Conservation (phyloP, 768 basidiomycete genomes). For the Polyporus arcularius region DNA sequence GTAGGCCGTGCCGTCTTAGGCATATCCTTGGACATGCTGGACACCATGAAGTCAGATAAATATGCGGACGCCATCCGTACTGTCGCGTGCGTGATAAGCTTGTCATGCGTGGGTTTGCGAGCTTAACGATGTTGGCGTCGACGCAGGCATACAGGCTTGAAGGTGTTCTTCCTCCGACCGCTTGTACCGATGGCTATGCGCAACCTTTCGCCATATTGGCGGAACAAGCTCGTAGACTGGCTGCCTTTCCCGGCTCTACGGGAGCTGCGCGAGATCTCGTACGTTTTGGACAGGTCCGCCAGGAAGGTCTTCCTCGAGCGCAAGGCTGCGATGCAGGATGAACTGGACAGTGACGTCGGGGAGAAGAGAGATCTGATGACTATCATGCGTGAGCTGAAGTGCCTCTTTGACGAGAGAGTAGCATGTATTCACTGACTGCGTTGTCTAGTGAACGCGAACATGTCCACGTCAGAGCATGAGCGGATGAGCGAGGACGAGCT, state of each 20-base stretch:
- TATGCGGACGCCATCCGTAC: slow-evolving; percentile 33
- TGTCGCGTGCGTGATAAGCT: slow-evolving; percentile 30
- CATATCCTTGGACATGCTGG: slow-evolving; percentile 34
- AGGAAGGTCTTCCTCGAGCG: slow-evolving; percentile 32
- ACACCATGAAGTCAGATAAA: slow-evolving; percentile 26
- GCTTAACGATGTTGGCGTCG: neutral
- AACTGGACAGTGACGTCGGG: slow-evolving; percentile 1
- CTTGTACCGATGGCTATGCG: slow-evolving; percentile 34
- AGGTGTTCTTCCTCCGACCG: slow-evolving; percentile 33
- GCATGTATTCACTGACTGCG: neutral
- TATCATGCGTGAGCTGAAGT: slow-evolving; percentile 36
- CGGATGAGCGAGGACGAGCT: slow-evolving; percentile 37
- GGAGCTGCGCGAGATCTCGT: slow-evolving; percentile 28
- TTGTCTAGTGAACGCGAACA: slow-evolving; percentile 36
- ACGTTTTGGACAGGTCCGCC: slow-evolving; percentile 33
- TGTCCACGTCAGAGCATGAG: slow-evolving; percentile 30
- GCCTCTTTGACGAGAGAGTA: neutral
- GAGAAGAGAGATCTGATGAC: slow-evolving; percentile 39
- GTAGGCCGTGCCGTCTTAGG: slow-evolving; percentile 37
- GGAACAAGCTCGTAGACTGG: slow-evolving; percentile 36
- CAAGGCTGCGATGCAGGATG: slow-evolving; percentile 25
- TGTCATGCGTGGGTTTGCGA: neutral
- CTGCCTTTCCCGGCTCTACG: slow-evolving; percentile 31
- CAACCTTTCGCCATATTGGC: slow-evolving; percentile 25
- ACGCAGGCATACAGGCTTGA: slow-evolving; percentile 29